Percentiles rank a stretch among this genome's conserved stretches.
Evolutionary conservation across 768 basidiomycete genomes (phyloP).

Genomic region (Suillus variegatus): DNA sequence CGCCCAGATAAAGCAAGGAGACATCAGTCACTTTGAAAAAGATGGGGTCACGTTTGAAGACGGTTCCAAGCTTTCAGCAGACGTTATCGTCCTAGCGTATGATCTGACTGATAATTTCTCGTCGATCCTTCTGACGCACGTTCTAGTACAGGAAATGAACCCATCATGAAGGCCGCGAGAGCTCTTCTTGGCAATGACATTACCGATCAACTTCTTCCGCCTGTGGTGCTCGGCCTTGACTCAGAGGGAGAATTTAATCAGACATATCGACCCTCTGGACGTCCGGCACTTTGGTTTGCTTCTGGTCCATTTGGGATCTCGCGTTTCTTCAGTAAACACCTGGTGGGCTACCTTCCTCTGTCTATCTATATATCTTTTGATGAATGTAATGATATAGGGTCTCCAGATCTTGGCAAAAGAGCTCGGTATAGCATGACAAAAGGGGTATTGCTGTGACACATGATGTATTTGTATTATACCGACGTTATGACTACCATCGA

Average conservation of each 20-base stretch:
- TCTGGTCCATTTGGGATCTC: background rate
- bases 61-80: background rate
- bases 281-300: background rate
- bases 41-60: background rate
- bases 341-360: background rate
- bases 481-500: conserved; percentile 52
- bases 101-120: background rate
- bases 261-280: background rate
- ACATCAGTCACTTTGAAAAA: background rate
- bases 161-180: background rate
- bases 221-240: background rate
- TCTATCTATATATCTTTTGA: background rate
- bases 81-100: background rate
- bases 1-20: background rate
- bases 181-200: background rate
- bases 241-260: background rate
- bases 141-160: background rate
- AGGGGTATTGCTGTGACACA: background rate
- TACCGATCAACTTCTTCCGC: background rate
- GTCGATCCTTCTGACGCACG: background rate
- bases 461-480: background rate
- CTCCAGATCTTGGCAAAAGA: background rate
- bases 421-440: background rate
- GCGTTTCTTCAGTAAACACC: background rate
- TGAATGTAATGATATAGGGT: background rate